Conservation (phyloP, 805 yeast genomes). For the Saccharomycodes ludwigii region DNA sequence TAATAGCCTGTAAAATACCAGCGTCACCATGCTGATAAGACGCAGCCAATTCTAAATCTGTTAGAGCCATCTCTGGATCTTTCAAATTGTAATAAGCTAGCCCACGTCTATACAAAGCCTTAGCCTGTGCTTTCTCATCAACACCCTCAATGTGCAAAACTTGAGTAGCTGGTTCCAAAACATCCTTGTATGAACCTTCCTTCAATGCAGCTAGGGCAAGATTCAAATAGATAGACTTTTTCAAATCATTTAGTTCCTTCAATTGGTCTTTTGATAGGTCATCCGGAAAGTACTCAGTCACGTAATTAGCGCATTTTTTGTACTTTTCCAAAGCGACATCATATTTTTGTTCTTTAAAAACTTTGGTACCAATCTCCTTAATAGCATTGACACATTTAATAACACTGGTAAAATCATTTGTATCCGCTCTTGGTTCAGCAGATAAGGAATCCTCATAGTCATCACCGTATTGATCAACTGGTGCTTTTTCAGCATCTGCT, state of each 20-base stretch:
- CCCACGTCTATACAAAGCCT: conserved; percentile 82
- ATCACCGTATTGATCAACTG: conserved; percentile 79
- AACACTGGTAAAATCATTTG: conserved; percentile 50
- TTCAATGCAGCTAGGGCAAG: conserved; percentile 66
- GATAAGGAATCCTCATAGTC: conserved; percentile 60
- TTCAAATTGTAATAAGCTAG: conserved; percentile 51
- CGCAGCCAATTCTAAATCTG: conserved; percentile 54
- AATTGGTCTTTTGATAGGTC: conserved; percentile 30
- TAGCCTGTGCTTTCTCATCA: conserved; percentile 53
- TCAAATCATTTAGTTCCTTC: conserved; percentile 42
- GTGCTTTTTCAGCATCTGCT: conserved; percentile 28
- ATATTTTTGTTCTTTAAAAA: conserved; percentile 53
- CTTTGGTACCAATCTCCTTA: conserved; percentile 67
- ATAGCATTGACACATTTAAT: conserved; percentile 50
- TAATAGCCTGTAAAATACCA: conserved; percentile 53
- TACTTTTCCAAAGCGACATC: conserved; percentile 55
- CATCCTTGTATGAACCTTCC: conserved; percentile 38
- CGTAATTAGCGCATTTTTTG: conserved; percentile 55
- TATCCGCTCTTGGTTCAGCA: conserved; percentile 58
- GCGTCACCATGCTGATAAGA: conserved; percentile 56
- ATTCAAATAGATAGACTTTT: conserved; percentile 56
- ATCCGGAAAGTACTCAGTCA: conserved; percentile 64
- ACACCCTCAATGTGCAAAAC: conserved; percentile 50
- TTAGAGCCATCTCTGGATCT: conserved; percentile 59
- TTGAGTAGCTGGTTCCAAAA: conserved; percentile 46